phyloP scores from a whole-genome alignment of 2,329 filamentous ascomycete species.

The Cladobotryum mycophilum region DNA sequence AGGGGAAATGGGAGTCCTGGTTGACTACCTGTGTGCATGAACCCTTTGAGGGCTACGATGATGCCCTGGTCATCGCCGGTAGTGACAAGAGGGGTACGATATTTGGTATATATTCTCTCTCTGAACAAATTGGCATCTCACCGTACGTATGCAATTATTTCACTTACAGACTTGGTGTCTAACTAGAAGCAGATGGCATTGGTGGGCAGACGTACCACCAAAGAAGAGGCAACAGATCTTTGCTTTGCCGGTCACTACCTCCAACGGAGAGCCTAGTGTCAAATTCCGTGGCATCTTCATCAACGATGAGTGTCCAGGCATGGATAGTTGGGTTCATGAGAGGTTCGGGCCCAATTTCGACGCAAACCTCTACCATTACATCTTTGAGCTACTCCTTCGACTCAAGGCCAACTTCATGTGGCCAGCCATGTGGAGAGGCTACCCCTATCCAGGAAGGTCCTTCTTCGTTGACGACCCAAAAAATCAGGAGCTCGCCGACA shows the following conservation, averaged over 20 bases:
- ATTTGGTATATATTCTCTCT: constrained; percentile 54
- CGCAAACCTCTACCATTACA: constrained; percentile 51
- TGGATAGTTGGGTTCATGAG: constrained; percentile 52
- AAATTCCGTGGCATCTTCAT: constrained; percentile 58
- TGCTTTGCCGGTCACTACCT: constrained; percentile 30
- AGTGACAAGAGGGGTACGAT: constrained; percentile 55
- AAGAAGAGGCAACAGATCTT: constrained; percentile 42
- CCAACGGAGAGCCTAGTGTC: constrained; percentile 44
- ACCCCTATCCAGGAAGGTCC: constrained; percentile 42
- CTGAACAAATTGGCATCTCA: constrained; percentile 56
- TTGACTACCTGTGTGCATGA: constrained; percentile 40
- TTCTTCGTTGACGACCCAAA: constrained; percentile 57
- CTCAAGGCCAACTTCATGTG: constrained; percentile 59
- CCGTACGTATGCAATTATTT: constrained; percentile 25
- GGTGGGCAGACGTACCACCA: constrained; percentile 52
- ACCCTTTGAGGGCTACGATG: constrained; percentile 34
- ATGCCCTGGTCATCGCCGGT: constrained; percentile 50
- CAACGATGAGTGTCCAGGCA: constrained; percentile 43
- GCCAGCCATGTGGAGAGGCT: constrained; percentile 59
- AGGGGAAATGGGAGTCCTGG: constrained; percentile 52
- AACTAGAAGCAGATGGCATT: constrained; percentile 41
- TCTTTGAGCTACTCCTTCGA: constrained; percentile 58
- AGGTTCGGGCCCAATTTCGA: constrained; percentile 43
- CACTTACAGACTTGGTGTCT: background rate
- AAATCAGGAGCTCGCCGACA: constrained; percentile 53